Percentiles rank a stretch among this genome's conserved stretches.
phyloP scores from a whole-genome alignment of 495 filamentous ascomycete species.

The Sphaerosporella brunnea region DNA sequence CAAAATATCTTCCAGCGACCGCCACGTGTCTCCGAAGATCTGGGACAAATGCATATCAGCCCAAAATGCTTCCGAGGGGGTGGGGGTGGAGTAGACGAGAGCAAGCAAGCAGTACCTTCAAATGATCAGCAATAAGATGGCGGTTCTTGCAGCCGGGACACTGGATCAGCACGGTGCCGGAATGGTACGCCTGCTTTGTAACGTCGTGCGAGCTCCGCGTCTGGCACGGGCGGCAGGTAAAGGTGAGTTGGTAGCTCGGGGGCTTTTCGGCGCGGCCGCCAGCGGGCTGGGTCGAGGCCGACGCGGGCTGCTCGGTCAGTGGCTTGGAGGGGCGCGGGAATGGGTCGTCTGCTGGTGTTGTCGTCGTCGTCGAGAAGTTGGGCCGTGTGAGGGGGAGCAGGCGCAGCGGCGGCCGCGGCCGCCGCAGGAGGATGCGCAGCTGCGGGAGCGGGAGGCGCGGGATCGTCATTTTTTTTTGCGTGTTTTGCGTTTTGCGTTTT shows the following conservation, averaged over 20 bases:
- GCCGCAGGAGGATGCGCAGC: constrained; percentile 10
- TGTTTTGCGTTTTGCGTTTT: background rate
- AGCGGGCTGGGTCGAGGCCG: too few relatives aligned
- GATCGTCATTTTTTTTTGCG: constrained; percentile 1
- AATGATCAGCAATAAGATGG: constrained; percentile 83
- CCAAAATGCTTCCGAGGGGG: too few relatives aligned
- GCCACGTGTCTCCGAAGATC: constrained; percentile 49
- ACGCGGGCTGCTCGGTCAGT: too few relatives aligned
- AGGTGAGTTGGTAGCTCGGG: constrained; percentile 55
- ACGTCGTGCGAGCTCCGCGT: constrained; percentile 57
- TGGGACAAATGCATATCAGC: too few relatives aligned
- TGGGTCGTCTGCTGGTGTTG: too few relatives aligned
- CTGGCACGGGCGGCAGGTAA: constrained; percentile 80
- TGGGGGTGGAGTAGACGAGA: too few relatives aligned
- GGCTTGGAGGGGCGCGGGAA: too few relatives aligned
- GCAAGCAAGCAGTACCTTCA: too few relatives aligned
- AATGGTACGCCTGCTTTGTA: constrained; percentile 84
- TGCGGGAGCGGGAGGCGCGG: constrained; percentile 9
- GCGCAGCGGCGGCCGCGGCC: constrained; percentile 8
- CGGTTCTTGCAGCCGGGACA: constrained; percentile 70
- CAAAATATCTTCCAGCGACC: constrained; percentile 58
- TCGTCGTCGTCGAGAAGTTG: too few relatives aligned
- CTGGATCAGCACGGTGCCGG: constrained; percentile 68
- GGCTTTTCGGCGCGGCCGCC: too few relatives aligned
- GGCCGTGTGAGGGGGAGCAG: constrained; percentile 3